Evolutionary conservation across 345 rosid genomes (phyloP).

Genomic region (Eucalyptus decipiens): DNA sequence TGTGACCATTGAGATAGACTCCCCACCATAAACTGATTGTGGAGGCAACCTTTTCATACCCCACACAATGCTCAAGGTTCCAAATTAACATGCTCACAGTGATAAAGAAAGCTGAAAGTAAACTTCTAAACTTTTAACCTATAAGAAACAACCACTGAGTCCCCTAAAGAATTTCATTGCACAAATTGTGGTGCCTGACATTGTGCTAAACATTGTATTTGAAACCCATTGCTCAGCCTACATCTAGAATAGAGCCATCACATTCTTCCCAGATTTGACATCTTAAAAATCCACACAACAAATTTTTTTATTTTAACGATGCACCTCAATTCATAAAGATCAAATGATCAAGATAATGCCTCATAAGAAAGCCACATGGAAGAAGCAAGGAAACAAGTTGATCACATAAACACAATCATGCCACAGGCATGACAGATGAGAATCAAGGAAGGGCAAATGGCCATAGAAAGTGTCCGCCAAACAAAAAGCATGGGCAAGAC

Average conservation of each 20-base stretch:
- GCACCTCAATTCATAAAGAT: not conserved
- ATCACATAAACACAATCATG: not conserved
- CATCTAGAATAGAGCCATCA: not conserved
- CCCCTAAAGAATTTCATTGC: not conserved
- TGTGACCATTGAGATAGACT: not conserved
- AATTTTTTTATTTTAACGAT: not conserved
- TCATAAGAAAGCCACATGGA: not conserved
- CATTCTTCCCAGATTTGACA: not conserved
- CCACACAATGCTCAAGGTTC: not conserved
- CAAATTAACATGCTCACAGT: not conserved
- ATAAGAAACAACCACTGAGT: not conserved
- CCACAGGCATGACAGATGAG: not conserved
- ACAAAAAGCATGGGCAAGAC: not conserved
- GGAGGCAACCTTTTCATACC: not conserved
- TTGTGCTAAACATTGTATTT: not conserved
- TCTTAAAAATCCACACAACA: accelerated
- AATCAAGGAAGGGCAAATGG: not conserved
- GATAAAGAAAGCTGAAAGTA: not conserved
- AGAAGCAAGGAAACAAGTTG: not conserved
- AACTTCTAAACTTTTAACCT: not conserved
- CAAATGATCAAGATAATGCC: not conserved
- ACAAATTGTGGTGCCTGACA: not conserved
- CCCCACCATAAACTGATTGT: not conserved
- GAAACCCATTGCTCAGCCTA: not conserved
- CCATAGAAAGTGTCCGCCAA: not conserved